Conservation (phyloP, 805 yeast genomes). For the Wickerhamiella azymoides region DNA sequence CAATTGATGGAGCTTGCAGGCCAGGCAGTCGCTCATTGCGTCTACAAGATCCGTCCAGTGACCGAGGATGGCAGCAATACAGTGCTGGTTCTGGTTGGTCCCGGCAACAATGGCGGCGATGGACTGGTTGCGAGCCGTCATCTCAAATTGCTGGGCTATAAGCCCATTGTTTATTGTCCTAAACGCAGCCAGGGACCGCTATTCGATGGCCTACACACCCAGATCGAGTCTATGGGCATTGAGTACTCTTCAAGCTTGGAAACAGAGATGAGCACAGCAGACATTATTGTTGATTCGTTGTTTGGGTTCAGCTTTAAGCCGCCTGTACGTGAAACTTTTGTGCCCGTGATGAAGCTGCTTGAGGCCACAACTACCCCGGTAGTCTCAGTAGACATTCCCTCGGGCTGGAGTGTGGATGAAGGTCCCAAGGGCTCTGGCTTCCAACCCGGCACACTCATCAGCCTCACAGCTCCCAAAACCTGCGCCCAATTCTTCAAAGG, state of each 20-base stretch:
- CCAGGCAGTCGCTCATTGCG: conserved; percentile 79
- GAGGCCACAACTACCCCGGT: conserved; percentile 37
- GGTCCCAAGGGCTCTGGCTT: conserved; percentile 49
- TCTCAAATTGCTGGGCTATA: conserved; percentile 61
- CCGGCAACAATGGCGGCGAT: conserved; percentile 94
- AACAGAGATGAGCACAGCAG: conserved; percentile 27
- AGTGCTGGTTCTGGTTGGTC: conserved; percentile 72
- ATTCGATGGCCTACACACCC: conserved; percentile 48
- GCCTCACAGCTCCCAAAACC: conserved; percentile 90
- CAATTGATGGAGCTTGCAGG: conserved; percentile 97
- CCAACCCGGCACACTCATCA: conserved; percentile 55
- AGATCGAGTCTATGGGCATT: conserved; percentile 51
- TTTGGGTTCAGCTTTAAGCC: conserved; percentile 93
- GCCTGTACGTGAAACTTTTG: conserved; percentile 71
- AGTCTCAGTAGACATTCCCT: conserved; percentile 79
- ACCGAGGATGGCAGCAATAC: conserved; percentile 24
- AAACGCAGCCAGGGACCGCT: conserved; percentile 45
- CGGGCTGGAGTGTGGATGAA: conserved; percentile 91
- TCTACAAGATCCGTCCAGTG: conserved; percentile 49
- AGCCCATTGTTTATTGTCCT: conserved; percentile 71
- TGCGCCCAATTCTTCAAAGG: conserved; percentile 46
- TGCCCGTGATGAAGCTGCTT: conserved; percentile 32
- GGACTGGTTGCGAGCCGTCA: conserved; percentile 94
- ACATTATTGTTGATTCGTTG: conserved; percentile 59
- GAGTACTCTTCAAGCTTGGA: conserved; percentile 31